A percentile compares a stretch with the other conserved stretches of the same genome.
Evolutionary conservation across 2,329 filamentous ascomycete species (phyloP).

Genomic region (Curvularia sp.): DNA sequence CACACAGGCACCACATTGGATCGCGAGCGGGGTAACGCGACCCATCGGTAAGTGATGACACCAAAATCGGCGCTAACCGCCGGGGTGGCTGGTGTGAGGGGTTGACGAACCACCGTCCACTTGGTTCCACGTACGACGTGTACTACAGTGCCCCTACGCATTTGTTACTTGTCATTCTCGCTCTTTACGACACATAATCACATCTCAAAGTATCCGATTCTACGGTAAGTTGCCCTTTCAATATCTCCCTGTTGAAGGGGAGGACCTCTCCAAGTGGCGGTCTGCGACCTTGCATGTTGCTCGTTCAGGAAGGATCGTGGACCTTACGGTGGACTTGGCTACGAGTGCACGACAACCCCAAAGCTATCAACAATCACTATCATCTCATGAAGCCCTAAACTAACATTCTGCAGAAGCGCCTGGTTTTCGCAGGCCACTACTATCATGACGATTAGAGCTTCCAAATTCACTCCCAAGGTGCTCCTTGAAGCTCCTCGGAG

Average conservation of each 20-base stretch:
- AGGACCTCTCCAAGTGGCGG: constrained; percentile 1
- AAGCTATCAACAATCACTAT: not conserved
- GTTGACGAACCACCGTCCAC: constrained; percentile 23
- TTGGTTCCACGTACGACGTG: constrained; percentile 13
- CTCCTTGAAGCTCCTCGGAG: constrained; percentile 78
- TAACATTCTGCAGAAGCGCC: constrained; percentile 1
- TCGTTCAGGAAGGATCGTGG: not conserved
- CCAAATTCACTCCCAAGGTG: constrained; percentile 78
- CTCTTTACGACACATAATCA: not conserved
- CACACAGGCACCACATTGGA: not conserved
- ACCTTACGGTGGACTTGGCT: not conserved
- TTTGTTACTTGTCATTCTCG: constrained; percentile 1
- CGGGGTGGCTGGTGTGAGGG: constrained; percentile 17
- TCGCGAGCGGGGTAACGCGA: constrained; percentile 15
- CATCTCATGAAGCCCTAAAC: not conserved
- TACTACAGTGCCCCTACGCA: constrained; percentile 13
- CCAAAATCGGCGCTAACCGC: constrained; percentile 12
- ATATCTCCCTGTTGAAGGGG: not conserved
- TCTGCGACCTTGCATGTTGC: constrained; percentile 5
- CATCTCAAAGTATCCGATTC: not conserved
- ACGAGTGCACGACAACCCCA: not conserved
- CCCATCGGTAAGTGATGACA: constrained; percentile 20
- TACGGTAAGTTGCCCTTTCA: not conserved
- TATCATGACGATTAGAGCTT: constrained; percentile 73
- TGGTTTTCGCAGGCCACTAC: not conserved